Conservation (phyloP, 2,329 filamentous ascomycete genomes). For the Trichoderma guizhouense region DNA sequence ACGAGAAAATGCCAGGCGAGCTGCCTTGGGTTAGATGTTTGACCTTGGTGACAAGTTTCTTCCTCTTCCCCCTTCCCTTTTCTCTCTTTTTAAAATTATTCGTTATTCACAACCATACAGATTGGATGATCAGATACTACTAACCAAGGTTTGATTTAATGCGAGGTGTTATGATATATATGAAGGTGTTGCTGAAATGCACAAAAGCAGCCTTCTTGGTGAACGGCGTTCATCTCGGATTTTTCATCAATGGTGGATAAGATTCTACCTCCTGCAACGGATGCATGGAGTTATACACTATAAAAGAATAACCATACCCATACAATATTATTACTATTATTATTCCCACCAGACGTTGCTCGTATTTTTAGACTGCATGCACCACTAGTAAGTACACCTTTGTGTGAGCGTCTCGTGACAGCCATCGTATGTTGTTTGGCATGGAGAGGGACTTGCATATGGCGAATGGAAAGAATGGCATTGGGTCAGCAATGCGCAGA, state of each 20-base stretch:
- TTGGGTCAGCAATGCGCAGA: not conserved
- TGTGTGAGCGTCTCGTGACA: conserved; percentile 1
- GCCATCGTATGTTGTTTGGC: not conserved
- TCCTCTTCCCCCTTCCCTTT: not conserved
- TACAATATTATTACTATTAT: not conserved
- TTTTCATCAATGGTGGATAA: not conserved
- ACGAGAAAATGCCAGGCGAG: conserved; percentile 39
- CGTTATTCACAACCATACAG: not conserved
- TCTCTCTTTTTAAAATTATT: not conserved
- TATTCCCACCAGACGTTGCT: not conserved
- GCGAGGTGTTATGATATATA: not conserved
- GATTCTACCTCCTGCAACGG: not conserved
- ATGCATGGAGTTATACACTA: not conserved
- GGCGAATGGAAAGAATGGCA: not conserved
- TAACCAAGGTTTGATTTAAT: not conserved
- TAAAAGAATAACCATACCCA: not conserved
- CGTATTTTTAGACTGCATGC: not conserved
- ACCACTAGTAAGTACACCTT: not conserved
- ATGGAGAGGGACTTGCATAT: not conserved
- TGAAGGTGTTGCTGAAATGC: not conserved
- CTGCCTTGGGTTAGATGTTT: conserved; percentile 19
- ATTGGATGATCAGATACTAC: conserved; percentile 4
- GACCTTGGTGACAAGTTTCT: not conserved
- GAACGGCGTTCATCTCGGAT: not conserved
- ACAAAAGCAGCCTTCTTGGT: not conserved